These are phyloP conservation scores for Leucosporidium scottii DNA, from an alignment of 768 basidiomycete genomes.

Conservation along the genomic window DNA sequence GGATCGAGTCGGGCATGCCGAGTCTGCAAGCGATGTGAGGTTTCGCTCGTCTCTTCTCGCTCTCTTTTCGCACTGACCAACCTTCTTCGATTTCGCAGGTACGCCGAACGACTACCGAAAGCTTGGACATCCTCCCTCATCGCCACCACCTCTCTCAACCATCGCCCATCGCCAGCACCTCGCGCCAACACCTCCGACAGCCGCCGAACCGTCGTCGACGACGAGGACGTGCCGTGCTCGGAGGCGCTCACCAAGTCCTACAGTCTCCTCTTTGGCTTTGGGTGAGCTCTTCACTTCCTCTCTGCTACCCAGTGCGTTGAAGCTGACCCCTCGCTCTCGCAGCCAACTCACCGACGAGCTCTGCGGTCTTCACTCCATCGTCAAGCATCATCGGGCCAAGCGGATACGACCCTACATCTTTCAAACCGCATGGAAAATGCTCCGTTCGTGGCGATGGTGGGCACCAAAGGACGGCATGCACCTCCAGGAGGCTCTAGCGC, in stretches of 20 bases:
- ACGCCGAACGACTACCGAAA: slow-evolving; percentile 24
- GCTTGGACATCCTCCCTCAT: slow-evolving; percentile 32
- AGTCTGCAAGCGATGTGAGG: slow-evolving; percentile 21
- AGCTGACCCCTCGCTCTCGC: background rate
- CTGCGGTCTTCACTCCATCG: slow-evolving; percentile 17
- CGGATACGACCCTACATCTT: slow-evolving; percentile 18
- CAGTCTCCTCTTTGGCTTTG: slow-evolving; percentile 30
- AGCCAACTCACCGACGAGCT: slow-evolving; percentile 30
- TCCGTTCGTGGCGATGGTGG: background rate
- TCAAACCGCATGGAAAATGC: background rate
- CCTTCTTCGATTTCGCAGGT: slow-evolving; percentile 6
- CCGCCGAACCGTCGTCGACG: background rate
- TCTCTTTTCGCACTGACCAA: background rate
- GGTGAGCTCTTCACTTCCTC: background rate
- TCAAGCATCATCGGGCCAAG: background rate
- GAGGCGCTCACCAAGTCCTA: slow-evolving; percentile 29
- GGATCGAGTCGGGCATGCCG: slow-evolving; percentile 30
- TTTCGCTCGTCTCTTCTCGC: background rate
- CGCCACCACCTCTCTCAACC: slow-evolving; percentile 8
- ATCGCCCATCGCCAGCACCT: slow-evolving; percentile 10
- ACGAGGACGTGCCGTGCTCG: slow-evolving; percentile 16
- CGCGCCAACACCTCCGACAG: background rate
- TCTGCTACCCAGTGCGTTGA: background rate
- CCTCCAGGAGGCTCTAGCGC: slow-evolving; percentile 23
- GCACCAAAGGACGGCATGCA: slow-evolving; percentile 11